These are phyloP conservation scores for Chrysoporthe deuterocubensis DNA, from an alignment of 2,329 filamentous ascomycete species.

Conservation along the genomic window DNA sequence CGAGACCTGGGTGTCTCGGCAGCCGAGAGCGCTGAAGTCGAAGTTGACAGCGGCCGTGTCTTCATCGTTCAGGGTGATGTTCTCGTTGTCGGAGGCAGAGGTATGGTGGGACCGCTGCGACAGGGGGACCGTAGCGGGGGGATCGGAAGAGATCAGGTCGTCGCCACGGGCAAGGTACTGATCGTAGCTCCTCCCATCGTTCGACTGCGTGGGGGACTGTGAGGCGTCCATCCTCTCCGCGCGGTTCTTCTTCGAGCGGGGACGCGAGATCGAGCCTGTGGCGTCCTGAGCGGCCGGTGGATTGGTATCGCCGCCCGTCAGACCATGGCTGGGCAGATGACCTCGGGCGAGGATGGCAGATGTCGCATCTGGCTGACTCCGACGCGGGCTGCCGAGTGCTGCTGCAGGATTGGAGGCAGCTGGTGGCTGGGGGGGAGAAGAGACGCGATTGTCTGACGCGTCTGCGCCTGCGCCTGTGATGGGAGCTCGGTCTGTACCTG, in stretches of 20 bases:
- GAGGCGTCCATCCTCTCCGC: conserved; percentile 49
- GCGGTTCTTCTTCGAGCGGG: conserved; percentile 4
- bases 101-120: conserved; percentile 12
- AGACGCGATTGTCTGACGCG: conserved; percentile 26
- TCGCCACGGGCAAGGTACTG: conserved; percentile 40
- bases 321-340: neutral
- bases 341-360: conserved; percentile 2
- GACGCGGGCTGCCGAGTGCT: neutral
- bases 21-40: conserved; percentile 41
- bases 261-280: neutral
- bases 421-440: neutral
- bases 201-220: conserved; percentile 60
- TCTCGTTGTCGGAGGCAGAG: conserved; percentile 30
- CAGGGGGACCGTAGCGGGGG: conserved; percentile 27
- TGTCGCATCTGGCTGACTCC: neutral
- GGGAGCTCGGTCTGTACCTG: neutral
- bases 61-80: conserved; percentile 47
- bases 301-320: neutral
- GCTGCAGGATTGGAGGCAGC: neutral
- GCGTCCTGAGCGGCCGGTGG: neutral
- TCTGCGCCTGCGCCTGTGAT: conserved; percentile 3
- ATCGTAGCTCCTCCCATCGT: conserved; percentile 60
- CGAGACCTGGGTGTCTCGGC: conserved; percentile 47
- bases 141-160: conserved; percentile 35
- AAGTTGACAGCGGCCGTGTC: conserved; percentile 57